Evolutionary conservation across 306 rosid genomes (phyloP).

Genomic region (Inga leiocalycina): DNA sequence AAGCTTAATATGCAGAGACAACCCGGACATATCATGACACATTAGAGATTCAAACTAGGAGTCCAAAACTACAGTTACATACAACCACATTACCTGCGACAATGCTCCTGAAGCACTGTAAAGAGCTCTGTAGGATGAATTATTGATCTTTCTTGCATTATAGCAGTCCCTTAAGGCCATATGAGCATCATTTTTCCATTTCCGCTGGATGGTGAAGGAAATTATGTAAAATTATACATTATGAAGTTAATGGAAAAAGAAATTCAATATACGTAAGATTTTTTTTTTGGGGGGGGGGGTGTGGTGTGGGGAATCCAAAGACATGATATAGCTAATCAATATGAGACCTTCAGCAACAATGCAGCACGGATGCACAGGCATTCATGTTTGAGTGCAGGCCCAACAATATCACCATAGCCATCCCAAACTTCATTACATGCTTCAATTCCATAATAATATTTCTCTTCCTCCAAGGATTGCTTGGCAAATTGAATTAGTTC

Average conservation of each 20-base stretch:
- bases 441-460: constrained; percentile 71
- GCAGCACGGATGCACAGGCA: constrained; percentile 82
- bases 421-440: constrained; percentile 90
- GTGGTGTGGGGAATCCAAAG: neutral
- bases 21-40: neutral
- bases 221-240: constrained; percentile 27
- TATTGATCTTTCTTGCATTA: constrained; percentile 68
- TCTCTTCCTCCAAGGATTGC: constrained; percentile 56
- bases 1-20: constrained; percentile 23
- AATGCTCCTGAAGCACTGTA: constrained; percentile 82
- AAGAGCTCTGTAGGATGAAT: constrained; percentile 65
- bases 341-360: constrained; percentile 73
- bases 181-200: constrained; percentile 95
- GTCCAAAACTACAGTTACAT: constrained; percentile 26
- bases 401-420: constrained; percentile 57
- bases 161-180: constrained; percentile 91
- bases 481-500: constrained; percentile 67
- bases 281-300: neutral
- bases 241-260: constrained; percentile 3
- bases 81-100: constrained; percentile 67
- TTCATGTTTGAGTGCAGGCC: constrained; percentile 56
- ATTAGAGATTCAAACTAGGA: constrained; percentile 12
- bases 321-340: constrained; percentile 28
- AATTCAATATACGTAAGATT: neutral
- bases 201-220: constrained; percentile 58